Evolutionary conservation across 2,329 filamentous ascomycete genomes (phyloP).

Genomic region (Didymella pomorum): DNA sequence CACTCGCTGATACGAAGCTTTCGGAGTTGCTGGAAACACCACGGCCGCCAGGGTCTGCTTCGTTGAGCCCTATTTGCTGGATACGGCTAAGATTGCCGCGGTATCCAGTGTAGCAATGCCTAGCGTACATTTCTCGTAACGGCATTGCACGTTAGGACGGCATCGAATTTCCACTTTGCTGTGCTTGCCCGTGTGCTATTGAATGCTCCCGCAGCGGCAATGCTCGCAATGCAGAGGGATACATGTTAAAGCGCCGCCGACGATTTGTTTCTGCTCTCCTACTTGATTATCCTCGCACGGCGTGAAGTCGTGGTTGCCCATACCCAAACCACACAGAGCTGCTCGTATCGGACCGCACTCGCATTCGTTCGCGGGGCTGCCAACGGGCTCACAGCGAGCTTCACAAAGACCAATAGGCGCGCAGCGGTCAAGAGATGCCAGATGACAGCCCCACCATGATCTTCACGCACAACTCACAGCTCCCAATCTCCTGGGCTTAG

Average conservation of each 20-base stretch:
- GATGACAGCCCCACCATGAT: slow-evolving; percentile 14
- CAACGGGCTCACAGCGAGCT: background rate
- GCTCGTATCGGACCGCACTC: slow-evolving; percentile 15
- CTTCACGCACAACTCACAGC: slow-evolving; percentile 12
- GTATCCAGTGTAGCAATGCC: background rate
- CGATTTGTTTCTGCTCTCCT: slow-evolving; percentile 12
- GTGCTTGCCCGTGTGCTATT: background rate
- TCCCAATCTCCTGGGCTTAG: background rate
- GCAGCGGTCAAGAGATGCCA: background rate
- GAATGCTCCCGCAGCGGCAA: background rate
- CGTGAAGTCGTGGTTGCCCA: background rate
- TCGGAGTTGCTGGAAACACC: background rate
- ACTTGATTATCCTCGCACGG: slow-evolving; percentile 29
- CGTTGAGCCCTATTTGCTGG: background rate
- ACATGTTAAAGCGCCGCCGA: slow-evolving; percentile 3
- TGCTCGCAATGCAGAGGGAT: background rate
- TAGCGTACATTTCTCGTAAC: slow-evolving; percentile 7
- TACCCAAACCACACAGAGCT: no score
- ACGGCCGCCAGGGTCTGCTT: slow-evolving; percentile 3
- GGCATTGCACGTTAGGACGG: slow-evolving; percentile 7
- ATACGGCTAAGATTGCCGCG: slow-evolving; percentile 4
- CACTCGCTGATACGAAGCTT: slow-evolving; percentile 12
- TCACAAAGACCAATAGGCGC: background rate
- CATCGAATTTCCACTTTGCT: slow-evolving; percentile 18
- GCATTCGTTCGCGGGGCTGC: slow-evolving; percentile 7